These are phyloP conservation scores for Tolypocladium sp. DNA, from an alignment of 2,329 filamentous ascomycete species.

Conservation along the genomic window DNA sequence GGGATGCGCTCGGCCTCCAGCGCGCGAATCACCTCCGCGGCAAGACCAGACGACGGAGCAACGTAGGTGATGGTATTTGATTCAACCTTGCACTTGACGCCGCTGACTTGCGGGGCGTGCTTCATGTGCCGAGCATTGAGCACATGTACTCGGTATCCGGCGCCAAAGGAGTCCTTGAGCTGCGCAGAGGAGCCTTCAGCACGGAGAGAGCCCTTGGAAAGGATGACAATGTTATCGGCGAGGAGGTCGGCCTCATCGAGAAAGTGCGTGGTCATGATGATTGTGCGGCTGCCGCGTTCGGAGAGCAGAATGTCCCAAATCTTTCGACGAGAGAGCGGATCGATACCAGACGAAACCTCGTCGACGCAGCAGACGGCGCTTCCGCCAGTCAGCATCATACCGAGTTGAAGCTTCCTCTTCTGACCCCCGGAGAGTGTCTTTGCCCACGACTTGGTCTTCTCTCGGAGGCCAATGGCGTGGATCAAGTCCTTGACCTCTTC, in stretches of 20 bases:
- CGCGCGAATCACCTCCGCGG: constrained; percentile 59
- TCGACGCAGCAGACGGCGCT: constrained; percentile 84
- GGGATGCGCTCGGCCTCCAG: constrained; percentile 59
- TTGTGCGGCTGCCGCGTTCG: constrained; percentile 71
- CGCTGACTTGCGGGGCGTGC: constrained; percentile 41
- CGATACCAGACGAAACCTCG: constrained; percentile 81
- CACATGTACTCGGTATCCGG: constrained; percentile 75
- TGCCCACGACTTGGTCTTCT: constrained; percentile 63
- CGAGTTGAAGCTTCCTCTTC: constrained; percentile 84
- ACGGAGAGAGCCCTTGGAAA: constrained; percentile 76
- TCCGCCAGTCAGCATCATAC: constrained; percentile 91
- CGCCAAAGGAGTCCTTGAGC: constrained; percentile 72
- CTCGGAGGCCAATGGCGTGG: constrained; percentile 60
- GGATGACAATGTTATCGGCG: constrained; percentile 78
- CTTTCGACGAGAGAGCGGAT: constrained; percentile 77
- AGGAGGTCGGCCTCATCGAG: constrained; percentile 87
- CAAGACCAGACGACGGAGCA: constrained; percentile 58
- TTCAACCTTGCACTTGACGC: constrained; percentile 45
- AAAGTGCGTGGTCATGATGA: constrained; percentile 87
- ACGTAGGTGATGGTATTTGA: constrained; percentile 69
- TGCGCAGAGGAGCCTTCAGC: constrained; percentile 78
- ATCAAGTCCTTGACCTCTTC: constrained; percentile 56
- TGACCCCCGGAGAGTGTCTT: constrained; percentile 83
- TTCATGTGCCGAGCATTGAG: constrained; percentile 46
- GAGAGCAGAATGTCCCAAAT: constrained; percentile 90